Evolutionary conservation across 352 stramenopile genomes (phyloP), one percentile per base, ranked within the genome.

Genomic region (Phytophthora foliorum): DNA sequence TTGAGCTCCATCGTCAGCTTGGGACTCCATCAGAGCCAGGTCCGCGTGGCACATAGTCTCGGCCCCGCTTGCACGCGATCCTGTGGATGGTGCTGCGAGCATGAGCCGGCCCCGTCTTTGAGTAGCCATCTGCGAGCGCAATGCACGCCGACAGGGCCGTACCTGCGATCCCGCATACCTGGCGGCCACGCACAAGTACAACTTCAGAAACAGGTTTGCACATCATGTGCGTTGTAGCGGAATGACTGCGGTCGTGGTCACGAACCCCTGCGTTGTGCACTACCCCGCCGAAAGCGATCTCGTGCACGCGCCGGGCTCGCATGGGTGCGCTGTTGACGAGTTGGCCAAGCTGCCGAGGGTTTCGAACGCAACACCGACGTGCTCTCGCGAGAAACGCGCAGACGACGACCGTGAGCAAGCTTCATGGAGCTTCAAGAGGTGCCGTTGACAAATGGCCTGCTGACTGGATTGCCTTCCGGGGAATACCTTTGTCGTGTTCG

Each of bases 91-190:
- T 29, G 13, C 54, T 58, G 58, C 41, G 57, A 67, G 31, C 52
- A 25, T 58, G 53, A 55, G 17, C 24, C n/a, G 54, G n/a, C 42
- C 49, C 38, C 34, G 56, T 54, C 57, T 58, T 67, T 72, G 56
- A 58, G 49, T 72, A 61, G 38, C 57, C 63, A 72, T 67, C 57
- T 72, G 63, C 56, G 34, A 62, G 11, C 29, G 38, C 21, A 65
- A 65, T 54, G 63, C 29, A 57, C 42, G 36, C 25, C 46, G 53
- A 42, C 41, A 45, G 52, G 45, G 39, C 46, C 27, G 13, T 50
- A 67, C 63, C 63, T 71, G 63, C 57, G 31, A 61, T 57, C 49
- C 49, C 24, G 48, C 39, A 67, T 71, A 21, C 1, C 31, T 7
- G 19, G 25, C 24, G 53, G n/a, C 25, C 25, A 46, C 29, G 62